Evolutionary conservation across 78 protist species (phyloP), one percentile per base, ranked within the genome.

Genomic region (Creolimax fragrantissima): DNA sequence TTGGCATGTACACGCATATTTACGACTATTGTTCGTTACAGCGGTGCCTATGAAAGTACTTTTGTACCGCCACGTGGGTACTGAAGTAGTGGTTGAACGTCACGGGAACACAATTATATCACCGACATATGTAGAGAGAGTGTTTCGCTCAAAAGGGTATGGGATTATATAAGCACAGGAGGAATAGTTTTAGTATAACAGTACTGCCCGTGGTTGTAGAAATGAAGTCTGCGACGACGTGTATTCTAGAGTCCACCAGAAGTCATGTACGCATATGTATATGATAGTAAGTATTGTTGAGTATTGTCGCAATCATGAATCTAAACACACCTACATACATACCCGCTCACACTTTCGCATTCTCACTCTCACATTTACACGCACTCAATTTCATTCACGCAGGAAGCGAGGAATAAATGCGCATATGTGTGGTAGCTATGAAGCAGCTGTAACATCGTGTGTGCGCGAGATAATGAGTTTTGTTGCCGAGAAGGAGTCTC

Each of bases 31-130:
- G n/a, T n/a, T n/a, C n/a, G n/a, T 24, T 24, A 6, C 86, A 83
- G 86, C 44, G 6, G 86, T 83, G 7, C 86, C 86, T 41, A 83
- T 83, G 86, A 24, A 6, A 32, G 7, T 24, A 39, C 86, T 83
- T 83, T 41, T 83, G 5, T 83, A 83, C 86, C 86, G 86, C 5
- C 86, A 83, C 35, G 86, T 83, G 35, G 86, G 86, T 41, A 83
- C 86, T 39, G 41, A 83, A 1, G 35, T 83, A 5, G 86, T 83
- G 86, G 86, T 83, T 6, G 86, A 83, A 35, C 7, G 35, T 36
- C 35, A 83, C 37, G 86, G 86, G 35, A 83, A 83, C 86, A 83
- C 86, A 6, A 83, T 83, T 2, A 24, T 83, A 5, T 6, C 7
- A 6, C 86, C 86, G 17, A 83, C 86, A 6, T 83, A 39, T 11